These are phyloP conservation scores for Rhodotorula paludigena DNA, from an alignment of 768 basidiomycete genomes.

Conservation along the genomic window DNA sequence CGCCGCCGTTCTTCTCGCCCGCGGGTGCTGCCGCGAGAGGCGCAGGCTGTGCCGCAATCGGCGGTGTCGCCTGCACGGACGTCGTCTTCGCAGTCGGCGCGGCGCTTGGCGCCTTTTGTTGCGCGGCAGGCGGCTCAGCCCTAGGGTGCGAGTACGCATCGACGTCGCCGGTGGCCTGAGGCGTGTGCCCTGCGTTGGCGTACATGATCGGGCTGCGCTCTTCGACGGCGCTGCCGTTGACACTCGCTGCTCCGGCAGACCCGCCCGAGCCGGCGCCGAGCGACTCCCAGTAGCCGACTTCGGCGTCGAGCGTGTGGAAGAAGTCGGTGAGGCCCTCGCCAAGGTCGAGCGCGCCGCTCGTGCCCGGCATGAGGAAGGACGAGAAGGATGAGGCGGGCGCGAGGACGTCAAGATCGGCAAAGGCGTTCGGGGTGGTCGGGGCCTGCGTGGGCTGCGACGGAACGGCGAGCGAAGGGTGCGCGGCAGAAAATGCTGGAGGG, in stretches of 20 bases:
- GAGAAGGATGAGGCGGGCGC: neutral
- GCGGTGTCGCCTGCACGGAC: too few relatives aligned
- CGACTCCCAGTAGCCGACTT: constrained; percentile 23
- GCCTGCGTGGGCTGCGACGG: neutral
- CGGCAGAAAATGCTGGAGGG: too few relatives aligned
- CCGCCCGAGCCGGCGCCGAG: neutral
- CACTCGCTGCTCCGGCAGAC: neutral
- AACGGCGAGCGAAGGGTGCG: neutral
- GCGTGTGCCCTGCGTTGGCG: neutral
- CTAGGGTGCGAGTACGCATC: neutral
- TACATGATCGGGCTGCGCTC: neutral
- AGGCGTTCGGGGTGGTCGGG: neutral
- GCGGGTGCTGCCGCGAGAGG: too few relatives aligned
- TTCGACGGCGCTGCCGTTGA: too few relatives aligned
- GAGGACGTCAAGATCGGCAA: constrained; percentile 9
- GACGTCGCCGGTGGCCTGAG: neutral
- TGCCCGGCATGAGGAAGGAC: neutral
- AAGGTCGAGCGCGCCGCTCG: neutral
- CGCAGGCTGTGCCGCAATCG: too few relatives aligned
- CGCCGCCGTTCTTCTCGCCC: too few relatives aligned
- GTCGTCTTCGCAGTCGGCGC: too few relatives aligned
- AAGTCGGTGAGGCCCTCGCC: constrained; percentile 21
- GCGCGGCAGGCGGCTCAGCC: too few relatives aligned
- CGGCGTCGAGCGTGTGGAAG: constrained; percentile 23
- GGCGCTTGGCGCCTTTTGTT: too few relatives aligned